Evolutionary conservation across 78 protist species (phyloP).

Genomic region (Acrasis kona): DNA sequence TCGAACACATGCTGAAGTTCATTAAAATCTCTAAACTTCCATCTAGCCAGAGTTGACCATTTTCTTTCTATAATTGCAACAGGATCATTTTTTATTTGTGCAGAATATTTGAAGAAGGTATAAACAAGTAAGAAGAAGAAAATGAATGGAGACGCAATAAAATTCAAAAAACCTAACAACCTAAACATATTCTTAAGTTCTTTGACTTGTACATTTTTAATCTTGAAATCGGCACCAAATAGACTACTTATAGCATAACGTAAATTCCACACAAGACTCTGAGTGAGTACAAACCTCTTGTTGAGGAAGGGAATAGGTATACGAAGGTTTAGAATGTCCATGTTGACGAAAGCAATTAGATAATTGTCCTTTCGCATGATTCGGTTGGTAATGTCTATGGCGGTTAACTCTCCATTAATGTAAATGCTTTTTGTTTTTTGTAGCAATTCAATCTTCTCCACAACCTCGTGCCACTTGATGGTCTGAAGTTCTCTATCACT

Average conservation of each 20-base stretch:
- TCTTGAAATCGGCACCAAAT: background rate
- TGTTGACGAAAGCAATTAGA: slow-evolving; percentile 58
- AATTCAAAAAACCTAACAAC: slow-evolving; percentile 33
- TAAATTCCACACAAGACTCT: slow-evolving; percentile 12
- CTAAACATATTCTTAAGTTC: slow-evolving; percentile 42
- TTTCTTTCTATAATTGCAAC: slow-evolving; percentile 62
- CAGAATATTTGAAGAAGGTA: slow-evolving; percentile 61
- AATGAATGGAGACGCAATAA: slow-evolving; percentile 63
- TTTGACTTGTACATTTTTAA: background rate
- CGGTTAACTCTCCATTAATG: background rate
- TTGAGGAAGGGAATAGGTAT: slow-evolving; percentile 28
- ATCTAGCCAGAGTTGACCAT: slow-evolving; percentile 65
- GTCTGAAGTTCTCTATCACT: background rate
- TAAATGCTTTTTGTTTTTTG: background rate
- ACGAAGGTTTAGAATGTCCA: slow-evolving; percentile 18
- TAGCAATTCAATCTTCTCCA: background rate
- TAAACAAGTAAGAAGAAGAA: slow-evolving; percentile 44
- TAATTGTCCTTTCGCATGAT: slow-evolving; percentile 72
- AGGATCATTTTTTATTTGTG: too few species aligned
- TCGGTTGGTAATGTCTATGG: slow-evolving; percentile 59
- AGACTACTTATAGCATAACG: background rate
- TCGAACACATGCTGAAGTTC: slow-evolving; percentile 71
- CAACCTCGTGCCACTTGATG: background rate
- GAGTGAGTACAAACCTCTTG: slow-evolving; percentile 26
- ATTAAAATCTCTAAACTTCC: slow-evolving; percentile 70